phyloP scores from a whole-genome alignment of 805 yeast species.

The Osmozyma mogii region DNA sequence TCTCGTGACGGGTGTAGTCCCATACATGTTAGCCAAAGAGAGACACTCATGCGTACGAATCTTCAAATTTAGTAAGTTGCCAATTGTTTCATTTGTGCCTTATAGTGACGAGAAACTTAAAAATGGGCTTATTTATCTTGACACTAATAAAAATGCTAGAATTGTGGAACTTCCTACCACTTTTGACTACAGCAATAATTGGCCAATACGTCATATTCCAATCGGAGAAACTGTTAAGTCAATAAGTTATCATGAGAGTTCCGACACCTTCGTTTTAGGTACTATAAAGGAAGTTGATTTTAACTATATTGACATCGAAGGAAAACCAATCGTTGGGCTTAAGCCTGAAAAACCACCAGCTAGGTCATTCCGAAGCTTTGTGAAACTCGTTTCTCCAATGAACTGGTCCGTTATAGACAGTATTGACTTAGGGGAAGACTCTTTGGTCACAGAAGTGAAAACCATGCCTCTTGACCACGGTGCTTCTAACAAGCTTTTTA shows the following conservation, averaged over 20 bases:
- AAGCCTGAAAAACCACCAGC: constrained; percentile 48
- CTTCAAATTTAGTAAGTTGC: constrained; percentile 56
- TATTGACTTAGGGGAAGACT: constrained; percentile 58
- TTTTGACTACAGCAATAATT: constrained; percentile 48
- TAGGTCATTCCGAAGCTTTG: constrained; percentile 45
- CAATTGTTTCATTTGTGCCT: constrained; percentile 59
- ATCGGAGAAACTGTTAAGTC: constrained; percentile 59
- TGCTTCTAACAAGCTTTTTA: constrained; percentile 32
- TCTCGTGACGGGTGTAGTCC: constrained; percentile 66
- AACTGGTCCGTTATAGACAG: constrained; percentile 74
- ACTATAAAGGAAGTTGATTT: constrained; percentile 53
- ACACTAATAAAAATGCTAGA: constrained; percentile 61
- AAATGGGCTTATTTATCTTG: constrained; percentile 63
- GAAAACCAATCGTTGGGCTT: constrained; percentile 50
- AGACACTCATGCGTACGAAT: constrained; percentile 56
- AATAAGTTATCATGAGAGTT: constrained; percentile 60
- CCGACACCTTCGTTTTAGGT: constrained; percentile 56
- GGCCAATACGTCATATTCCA: constrained; percentile 47
- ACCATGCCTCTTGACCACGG: constrained; percentile 44
- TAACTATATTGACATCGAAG: constrained; percentile 68
- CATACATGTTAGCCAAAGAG: constrained; percentile 61
- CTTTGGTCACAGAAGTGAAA: constrained; percentile 51
- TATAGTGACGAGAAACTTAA: constrained; percentile 33
- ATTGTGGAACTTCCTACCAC: constrained; percentile 41
- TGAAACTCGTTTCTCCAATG: constrained; percentile 63